Conservation (phyloP, 176 grass and related monocot species). For the Hordeum vulgare region DNA sequence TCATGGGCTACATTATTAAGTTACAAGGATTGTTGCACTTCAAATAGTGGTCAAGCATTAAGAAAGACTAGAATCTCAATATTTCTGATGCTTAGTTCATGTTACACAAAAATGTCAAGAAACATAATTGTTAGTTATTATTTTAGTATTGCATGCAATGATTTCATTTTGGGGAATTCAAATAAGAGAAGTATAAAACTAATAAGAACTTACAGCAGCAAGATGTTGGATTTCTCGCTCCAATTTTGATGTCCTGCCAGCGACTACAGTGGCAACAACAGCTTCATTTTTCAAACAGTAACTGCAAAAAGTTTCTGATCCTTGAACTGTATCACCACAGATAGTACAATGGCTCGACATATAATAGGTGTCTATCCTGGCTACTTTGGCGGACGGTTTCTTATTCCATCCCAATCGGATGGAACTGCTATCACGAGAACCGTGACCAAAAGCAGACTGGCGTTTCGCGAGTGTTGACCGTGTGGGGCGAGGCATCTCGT, state of each 20-base stretch:
- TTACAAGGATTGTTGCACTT: background rate
- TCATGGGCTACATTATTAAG: background rate
- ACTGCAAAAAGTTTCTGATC: conserved; percentile 51
- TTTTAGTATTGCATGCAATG: background rate
- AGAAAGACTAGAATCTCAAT: background rate
- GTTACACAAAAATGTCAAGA: background rate
- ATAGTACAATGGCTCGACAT: conserved; percentile 70
- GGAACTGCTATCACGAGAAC: conserved; percentile 27
- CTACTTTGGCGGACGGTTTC: conserved; percentile 43
- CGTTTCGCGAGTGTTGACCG: conserved; percentile 31
- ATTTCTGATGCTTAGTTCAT: background rate
- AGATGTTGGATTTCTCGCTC: conserved; percentile 87
- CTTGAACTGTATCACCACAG: conserved; percentile 65
- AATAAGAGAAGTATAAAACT: background rate
- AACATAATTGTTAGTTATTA: background rate
- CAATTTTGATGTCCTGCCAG: conserved; percentile 62
- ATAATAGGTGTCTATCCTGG: conserved; percentile 88
- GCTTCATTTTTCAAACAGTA: conserved; percentile 60
- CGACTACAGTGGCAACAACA: conserved; percentile 48
- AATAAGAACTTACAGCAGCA: conserved; percentile 50
- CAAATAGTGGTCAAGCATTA: background rate
- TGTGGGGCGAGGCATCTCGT: conserved; percentile 57
- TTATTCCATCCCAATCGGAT: conserved; percentile 27
- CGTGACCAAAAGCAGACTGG: conserved; percentile 17
- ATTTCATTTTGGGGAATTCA: background rate